A percentile compares a stretch with the other conserved stretches of the same genome.
Evolutionary conservation across 169 alveolate species (phyloP).

Genomic region (Ichthyophthirius multifiliis): DNA sequence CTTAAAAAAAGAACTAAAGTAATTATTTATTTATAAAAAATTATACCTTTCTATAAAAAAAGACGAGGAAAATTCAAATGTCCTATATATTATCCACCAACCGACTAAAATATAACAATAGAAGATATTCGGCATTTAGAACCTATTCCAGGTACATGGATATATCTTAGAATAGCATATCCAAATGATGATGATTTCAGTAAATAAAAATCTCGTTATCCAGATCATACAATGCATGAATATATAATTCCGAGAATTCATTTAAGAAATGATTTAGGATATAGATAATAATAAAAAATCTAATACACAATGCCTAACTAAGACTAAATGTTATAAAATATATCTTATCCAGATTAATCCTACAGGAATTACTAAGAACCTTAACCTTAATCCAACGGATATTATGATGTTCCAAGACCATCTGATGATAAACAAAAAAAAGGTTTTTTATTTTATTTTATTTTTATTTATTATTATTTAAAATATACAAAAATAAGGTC

Average conservation of each 20-base stretch:
- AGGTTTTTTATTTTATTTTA: neutral
- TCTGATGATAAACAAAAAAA: neutral
- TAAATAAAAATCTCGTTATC: conserved; percentile 16
- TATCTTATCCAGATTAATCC: neutral
- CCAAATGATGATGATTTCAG: conserved; percentile 41
- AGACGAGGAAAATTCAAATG: conserved; percentile 43
- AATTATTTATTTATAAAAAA: neutral
- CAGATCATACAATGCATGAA: conserved; percentile 37
- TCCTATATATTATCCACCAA: conserved; percentile 41
- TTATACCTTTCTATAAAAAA: too few species aligned
- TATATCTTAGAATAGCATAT: conserved; percentile 29
- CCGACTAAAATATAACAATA: conserved; percentile 22
- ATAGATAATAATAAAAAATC: neutral
- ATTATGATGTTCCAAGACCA: too few species aligned
- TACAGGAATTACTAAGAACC: neutral
- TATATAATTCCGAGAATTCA: conserved; percentile 22
- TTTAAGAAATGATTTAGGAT: conserved; percentile 3
- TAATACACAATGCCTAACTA: neutral
- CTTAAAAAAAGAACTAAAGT: conserved; percentile 44
- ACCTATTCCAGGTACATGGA: conserved; percentile 39
- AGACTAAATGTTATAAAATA: neutral
- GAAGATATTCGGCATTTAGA: conserved; percentile 14
- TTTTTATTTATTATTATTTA: neutral
- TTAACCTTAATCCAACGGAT: too few species aligned
- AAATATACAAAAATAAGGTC: neutral